These are phyloP conservation scores for Ajuga reptans DNA, from an alignment of 305 asterid species.

Conservation along the genomic window DNA sequence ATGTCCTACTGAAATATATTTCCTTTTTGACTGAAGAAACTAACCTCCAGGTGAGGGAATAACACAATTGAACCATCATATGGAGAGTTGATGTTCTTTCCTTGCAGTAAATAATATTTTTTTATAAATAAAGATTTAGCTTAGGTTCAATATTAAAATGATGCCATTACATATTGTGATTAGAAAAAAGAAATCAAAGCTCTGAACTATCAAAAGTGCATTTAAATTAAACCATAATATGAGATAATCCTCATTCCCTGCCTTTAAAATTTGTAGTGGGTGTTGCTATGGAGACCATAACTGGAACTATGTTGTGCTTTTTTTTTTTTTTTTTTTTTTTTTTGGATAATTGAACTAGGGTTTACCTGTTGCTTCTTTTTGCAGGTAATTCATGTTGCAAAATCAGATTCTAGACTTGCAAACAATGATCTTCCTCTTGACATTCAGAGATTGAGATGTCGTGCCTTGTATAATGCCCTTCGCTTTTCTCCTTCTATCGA, in stretches of 20 bases:
- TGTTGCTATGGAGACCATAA: background rate
- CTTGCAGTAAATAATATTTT: background rate
- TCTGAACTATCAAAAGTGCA: background rate
- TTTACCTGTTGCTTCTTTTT: constrained; percentile 23
- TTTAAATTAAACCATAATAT: background rate
- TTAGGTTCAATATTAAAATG: background rate
- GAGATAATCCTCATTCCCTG: background rate
- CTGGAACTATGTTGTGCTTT: background rate
- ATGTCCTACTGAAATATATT: background rate
- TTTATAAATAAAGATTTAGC: background rate
- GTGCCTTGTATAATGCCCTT: constrained; percentile 74
- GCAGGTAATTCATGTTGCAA: constrained; percentile 86
- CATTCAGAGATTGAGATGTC: constrained; percentile 94
- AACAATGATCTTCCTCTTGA: constrained; percentile 90
- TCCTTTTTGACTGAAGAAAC: background rate
- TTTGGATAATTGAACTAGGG: background rate
- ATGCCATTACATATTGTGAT: background rate
- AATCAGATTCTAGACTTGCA: constrained; percentile 92
- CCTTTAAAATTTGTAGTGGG: background rate
- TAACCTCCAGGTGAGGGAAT: background rate
- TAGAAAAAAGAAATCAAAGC: background rate
- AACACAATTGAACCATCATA: background rate
- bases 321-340: no score
- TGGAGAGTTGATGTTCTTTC: background rate
- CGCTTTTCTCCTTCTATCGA: constrained; percentile 74